phyloP scores from a whole-genome alignment of 192 early-diverging fungal genomes.

The Dimargaris verticillata region DNA sequence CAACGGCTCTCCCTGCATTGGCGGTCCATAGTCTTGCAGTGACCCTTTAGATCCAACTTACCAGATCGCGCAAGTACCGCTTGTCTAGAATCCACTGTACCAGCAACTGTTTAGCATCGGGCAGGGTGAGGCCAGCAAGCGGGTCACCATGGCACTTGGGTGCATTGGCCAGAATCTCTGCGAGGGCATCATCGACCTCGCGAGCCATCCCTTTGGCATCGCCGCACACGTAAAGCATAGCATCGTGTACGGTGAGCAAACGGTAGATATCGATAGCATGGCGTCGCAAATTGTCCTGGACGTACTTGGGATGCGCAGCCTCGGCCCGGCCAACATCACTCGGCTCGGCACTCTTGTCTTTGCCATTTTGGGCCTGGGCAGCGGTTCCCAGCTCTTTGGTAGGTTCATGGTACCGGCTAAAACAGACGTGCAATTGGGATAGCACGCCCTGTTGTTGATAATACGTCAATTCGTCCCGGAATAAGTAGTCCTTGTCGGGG shows the following conservation, averaged over 20 bases:
- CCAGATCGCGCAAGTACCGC: slow-evolving; percentile 48
- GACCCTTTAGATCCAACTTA: slow-evolving; percentile 19
- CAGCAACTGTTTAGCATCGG: slow-evolving; percentile 37
- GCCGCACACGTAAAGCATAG: slow-evolving; percentile 63
- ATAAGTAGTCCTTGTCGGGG: slow-evolving; percentile 49
- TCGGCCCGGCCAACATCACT: slow-evolving; percentile 31
- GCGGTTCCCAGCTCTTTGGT: no score
- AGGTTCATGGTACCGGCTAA: slow-evolving; percentile 39
- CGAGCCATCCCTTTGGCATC: slow-evolving; percentile 81
- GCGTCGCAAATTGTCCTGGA: slow-evolving; percentile 62
- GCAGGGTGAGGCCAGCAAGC: slow-evolving; percentile 20
- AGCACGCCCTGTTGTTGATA: slow-evolving; percentile 35
- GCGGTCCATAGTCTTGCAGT: no score
- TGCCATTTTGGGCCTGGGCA: no score
- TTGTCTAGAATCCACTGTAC: slow-evolving; percentile 42
- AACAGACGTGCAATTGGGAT: slow-evolving; percentile 36
- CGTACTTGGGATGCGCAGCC: slow-evolving; percentile 38
- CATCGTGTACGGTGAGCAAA: slow-evolving; percentile 37
- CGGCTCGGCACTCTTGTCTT: slow-evolving; percentile 12
- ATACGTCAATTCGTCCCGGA: slow-evolving; percentile 38
- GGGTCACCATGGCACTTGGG: slow-evolving; percentile 13
- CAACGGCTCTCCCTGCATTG: no score
- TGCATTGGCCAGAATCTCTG: slow-evolving; percentile 37
- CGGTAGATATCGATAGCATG: slow-evolving; percentile 36
- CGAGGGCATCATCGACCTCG: slow-evolving; percentile 63